Evolutionary conservation across 2,329 filamentous ascomycete genomes (phyloP).

Genomic region (Seiridium unicorne): DNA sequence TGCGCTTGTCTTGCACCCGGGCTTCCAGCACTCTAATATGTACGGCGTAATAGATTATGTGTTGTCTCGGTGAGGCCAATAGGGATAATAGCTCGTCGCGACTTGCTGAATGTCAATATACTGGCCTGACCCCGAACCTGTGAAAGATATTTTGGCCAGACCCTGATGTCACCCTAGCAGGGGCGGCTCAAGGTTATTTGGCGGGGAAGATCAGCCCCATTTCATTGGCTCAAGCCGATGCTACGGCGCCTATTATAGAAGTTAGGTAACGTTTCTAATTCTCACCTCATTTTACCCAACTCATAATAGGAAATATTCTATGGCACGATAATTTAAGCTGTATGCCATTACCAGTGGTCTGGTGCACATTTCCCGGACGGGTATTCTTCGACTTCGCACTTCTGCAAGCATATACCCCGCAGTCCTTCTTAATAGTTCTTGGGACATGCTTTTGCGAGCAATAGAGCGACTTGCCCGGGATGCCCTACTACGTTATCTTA

Average conservation of each 20-base stretch:
- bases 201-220: background rate
- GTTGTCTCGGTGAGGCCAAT: background rate
- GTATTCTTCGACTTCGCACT: background rate
- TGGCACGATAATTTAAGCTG: background rate
- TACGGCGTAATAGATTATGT: background rate
- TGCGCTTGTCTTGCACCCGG: background rate
- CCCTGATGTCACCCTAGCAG: conserved; percentile 3
- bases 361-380: background rate
- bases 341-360: background rate
- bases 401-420: background rate
- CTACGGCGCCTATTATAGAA: background rate
- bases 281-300: too few species aligned
- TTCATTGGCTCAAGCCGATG: background rate
- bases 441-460: background rate
- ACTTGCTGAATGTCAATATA: too few species aligned
- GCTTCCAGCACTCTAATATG: too few species aligned
- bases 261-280: too few species aligned
- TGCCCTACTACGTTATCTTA: background rate
- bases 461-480: background rate
- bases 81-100: too few species aligned
- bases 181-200: background rate
- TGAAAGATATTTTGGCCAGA: conserved; percentile 1
- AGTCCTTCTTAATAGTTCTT: background rate
- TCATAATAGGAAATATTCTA: background rate
- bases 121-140: background rate